Base-by-base conservation (phyloP, 2,329 filamentous ascomycete genomes). In the Colletotrichum cuscutae region DNA sequence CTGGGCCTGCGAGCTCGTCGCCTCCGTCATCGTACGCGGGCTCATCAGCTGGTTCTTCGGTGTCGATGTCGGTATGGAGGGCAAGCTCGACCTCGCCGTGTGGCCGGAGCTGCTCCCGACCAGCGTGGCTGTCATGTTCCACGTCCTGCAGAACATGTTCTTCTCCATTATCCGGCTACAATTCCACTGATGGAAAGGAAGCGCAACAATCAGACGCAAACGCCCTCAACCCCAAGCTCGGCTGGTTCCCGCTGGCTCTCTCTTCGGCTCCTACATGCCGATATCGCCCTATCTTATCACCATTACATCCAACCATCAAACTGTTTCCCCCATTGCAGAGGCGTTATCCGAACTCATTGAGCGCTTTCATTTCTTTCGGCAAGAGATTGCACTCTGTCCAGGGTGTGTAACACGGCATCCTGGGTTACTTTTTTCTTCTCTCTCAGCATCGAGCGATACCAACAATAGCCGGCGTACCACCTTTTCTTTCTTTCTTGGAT, bases 91-190 rank as follows among this genome's bases (percentile, higher is more conserved):
- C 80, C 82, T 93, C 76, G 88, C 87, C 7, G 88, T 90, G 68
- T 93, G 91, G 89, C 91, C 91, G 2, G 91, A 93, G 83, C 81
- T 93, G 77, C 81, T 93, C 77, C 91, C 91, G 22, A 92, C 91
- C 3, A 89, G 89, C 67, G 89, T 91, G 24, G 89, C 89, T 26
- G 91, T 92, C 26, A 90, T 90, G 83, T 82, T 93, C 79, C 91
- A 93, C 77, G 91, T 93, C 63, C 78, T 93, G 81, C 91, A 93
- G 82, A 93, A 93, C 79, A 93, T 93, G 91, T 81, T 93, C 68
- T 93, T 93, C 82, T 91, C 89, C 58, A 93, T 93, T 77, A 89
- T 92, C 46, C 86, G 91, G 75, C 81, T 93, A 77, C 87, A 89
- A 75, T 93, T 93, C 76, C 84, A 64, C 28, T 73, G 35, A 65